These are phyloP conservation scores for Pichia pseudocactophila DNA, from an alignment of 805 yeast species.

Conservation along the genomic window DNA sequence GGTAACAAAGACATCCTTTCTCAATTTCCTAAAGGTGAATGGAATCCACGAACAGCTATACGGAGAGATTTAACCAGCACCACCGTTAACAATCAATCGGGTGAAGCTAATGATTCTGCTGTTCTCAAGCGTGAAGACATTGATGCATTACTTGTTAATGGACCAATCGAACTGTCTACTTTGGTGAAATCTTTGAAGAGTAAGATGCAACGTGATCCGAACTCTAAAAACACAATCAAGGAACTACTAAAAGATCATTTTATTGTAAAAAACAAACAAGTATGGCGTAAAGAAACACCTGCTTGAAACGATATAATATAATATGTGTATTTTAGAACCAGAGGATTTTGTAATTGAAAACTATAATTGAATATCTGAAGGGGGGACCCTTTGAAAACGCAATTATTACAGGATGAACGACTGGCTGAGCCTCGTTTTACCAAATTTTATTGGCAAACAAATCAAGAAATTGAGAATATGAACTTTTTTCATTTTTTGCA, in stretches of 20 bases:
- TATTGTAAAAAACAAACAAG: constrained; percentile 25
- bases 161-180: constrained; percentile 44
- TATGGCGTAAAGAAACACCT: constrained; percentile 15
- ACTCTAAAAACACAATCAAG: constrained; percentile 54
- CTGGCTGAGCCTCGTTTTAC: no score
- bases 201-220: constrained; percentile 55
- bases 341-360: no score
- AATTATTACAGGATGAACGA: no score
- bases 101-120: background rate
- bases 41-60: constrained; percentile 58
- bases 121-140: constrained; percentile 60
- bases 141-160: constrained; percentile 46
- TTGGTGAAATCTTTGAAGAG: constrained; percentile 51
- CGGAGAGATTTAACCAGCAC: constrained; percentile 17
- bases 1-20: constrained; percentile 52
- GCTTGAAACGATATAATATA: background rate
- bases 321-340: background rate
- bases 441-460: no score
- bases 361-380: no score
- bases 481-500: no score
- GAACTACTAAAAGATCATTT: constrained; percentile 23
- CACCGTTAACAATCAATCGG: no score
- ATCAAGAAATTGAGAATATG: no score
- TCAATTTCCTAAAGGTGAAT: constrained; percentile 70
- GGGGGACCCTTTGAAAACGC: no score